These are phyloP conservation scores for Euryodendron excelsum DNA, from an alignment of 148 eudicot species.

Conservation along the genomic window DNA sequence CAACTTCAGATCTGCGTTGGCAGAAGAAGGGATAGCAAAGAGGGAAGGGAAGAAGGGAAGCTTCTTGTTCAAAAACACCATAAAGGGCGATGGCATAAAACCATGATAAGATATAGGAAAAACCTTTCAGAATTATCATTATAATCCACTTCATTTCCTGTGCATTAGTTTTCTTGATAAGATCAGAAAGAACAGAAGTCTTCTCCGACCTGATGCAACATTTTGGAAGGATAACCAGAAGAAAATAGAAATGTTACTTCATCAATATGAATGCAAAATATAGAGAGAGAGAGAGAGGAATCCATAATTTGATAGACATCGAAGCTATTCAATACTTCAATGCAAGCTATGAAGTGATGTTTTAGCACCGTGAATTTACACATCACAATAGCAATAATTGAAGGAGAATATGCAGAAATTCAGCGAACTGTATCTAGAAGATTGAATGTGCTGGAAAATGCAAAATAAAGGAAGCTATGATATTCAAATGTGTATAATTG, in stretches of 20 bases:
- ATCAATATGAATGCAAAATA: not conserved
- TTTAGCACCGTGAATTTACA: not conserved
- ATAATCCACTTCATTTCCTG: conserved; percentile 97
- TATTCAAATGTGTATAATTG: no score
- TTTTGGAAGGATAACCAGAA: not conserved
- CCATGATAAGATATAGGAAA: not conserved
- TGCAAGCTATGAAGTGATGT: not conserved
- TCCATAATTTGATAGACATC: not conserved
- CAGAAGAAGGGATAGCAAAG: conserved; percentile 6
- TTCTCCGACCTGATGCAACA: conserved; percentile 54
- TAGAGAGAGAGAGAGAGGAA: not conserved
- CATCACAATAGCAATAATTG: not conserved
- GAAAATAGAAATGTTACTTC: not conserved
- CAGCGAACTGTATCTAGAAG: no score
- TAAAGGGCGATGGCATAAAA: not conserved
- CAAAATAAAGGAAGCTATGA: no score
- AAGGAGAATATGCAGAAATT: no score
- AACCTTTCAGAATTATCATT: conserved; percentile 90
- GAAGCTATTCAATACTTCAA: not conserved
- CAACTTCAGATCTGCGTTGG: conserved; percentile 66
- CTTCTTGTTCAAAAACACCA: not conserved
- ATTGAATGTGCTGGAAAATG: no score
- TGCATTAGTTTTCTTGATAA: conserved; percentile 79
- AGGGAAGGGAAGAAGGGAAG: not conserved
- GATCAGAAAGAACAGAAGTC: conserved; percentile 56